These are phyloP conservation scores for Fusarium acutatum DNA, from an alignment of 2,329 filamentous ascomycete genomes.

Conservation along the genomic window DNA sequence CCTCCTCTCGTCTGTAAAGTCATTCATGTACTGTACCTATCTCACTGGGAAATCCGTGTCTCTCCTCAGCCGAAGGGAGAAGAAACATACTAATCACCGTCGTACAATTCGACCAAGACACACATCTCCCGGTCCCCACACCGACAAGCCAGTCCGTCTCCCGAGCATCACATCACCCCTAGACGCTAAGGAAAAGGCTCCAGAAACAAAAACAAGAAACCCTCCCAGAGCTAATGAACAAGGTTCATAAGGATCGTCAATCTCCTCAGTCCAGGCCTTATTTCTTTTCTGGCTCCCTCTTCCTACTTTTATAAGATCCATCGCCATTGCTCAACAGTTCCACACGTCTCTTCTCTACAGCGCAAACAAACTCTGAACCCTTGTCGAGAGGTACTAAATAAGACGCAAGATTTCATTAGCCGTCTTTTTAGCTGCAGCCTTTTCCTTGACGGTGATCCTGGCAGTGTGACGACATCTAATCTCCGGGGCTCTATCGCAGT, in stretches of 20 bases:
- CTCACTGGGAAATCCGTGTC: neutral
- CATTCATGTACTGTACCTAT: neutral
- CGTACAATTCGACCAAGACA: constrained; percentile 20
- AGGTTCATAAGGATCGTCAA: constrained; percentile 26
- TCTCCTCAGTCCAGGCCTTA: constrained; percentile 2
- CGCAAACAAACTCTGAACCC: neutral
- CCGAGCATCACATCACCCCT: constrained; percentile 30
- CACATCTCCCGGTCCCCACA: constrained; percentile 16
- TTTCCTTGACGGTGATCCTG: constrained; percentile 23
- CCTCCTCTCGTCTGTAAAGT: neutral
- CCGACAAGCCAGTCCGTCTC: constrained; percentile 21
- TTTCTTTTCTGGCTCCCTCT: neutral
- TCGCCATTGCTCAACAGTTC: neutral
- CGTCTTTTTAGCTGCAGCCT: constrained; percentile 22
- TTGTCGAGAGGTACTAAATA: neutral
- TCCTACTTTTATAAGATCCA: neutral
- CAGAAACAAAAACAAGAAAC: constrained; percentile 33
- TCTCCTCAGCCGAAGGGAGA: constrained; percentile 3
- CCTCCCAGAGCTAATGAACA: constrained; percentile 11
- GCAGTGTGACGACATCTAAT: constrained; percentile 32
- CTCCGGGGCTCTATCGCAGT: neutral
- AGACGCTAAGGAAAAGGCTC: constrained; percentile 27
- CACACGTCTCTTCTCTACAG: neutral
- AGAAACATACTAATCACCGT: constrained; percentile 6
- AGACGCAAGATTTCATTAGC: constrained; percentile 22